Evolutionary conservation across 129 eudicot species (phyloP).

Genomic region (Arctium minus): DNA sequence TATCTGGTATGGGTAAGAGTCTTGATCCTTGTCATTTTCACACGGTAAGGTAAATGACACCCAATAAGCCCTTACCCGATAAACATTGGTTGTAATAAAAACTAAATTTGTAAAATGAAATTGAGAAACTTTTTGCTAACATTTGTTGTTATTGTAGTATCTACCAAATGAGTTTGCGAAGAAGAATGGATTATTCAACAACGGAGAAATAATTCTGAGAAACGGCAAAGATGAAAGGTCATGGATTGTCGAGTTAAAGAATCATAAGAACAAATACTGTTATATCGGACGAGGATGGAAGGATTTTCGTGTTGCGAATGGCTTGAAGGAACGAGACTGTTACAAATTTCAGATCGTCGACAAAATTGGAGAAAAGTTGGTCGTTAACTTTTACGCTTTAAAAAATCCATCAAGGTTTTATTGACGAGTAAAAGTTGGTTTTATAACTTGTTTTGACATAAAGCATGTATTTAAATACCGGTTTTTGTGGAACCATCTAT

Average conservation of each 20-base stretch:
- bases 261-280: not conserved
- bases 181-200: conserved; percentile 13
- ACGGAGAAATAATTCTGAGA: conserved; percentile 16
- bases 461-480: not conserved
- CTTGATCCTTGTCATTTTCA: too few relatives aligned
- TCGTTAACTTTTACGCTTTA: not conserved
- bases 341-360: conserved; percentile 16
- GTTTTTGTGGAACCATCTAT: not conserved
- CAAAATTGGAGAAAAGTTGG: not conserved
- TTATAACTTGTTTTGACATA: not conserved
- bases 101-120: not conserved
- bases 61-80: too few relatives aligned
- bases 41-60: too few relatives aligned
- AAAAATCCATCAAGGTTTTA: not conserved
- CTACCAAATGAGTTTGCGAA: conserved; percentile 10
- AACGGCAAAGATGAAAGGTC: not conserved
- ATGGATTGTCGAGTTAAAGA: conserved; percentile 17
- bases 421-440: not conserved
- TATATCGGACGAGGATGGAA: conserved; percentile 20
- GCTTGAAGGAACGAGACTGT: conserved; percentile 20
- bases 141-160: conserved; percentile 5
- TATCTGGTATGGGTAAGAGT: too few relatives aligned
- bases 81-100: not conserved
- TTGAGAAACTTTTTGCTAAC: not conserved
- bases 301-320: conserved; percentile 16